phyloP scores from a whole-genome alignment of 1,139 yeast genomes.

The Saccharomyces uvarum region DNA sequence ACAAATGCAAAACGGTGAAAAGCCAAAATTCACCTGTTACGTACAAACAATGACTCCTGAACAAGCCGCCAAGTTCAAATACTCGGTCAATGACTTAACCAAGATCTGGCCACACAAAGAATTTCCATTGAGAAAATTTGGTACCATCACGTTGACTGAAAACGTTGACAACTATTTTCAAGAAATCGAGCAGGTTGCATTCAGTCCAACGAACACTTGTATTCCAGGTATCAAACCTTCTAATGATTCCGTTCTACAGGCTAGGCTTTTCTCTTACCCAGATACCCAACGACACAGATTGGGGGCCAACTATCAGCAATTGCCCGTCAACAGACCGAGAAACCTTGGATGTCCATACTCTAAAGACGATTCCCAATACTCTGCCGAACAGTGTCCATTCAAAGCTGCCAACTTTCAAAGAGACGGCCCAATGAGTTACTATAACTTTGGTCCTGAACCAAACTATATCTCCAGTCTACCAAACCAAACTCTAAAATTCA shows the following conservation, averaged over 20 bases:
- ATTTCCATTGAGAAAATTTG: slow-evolving; percentile 50
- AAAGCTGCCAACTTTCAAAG: slow-evolving; percentile 38
- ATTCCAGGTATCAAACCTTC: slow-evolving; percentile 81
- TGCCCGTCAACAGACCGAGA: slow-evolving; percentile 52
- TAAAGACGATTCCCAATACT: slow-evolving; percentile 9
- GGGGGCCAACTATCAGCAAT: slow-evolving; percentile 50
- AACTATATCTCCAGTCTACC: slow-evolving; percentile 31
- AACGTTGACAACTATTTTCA: slow-evolving; percentile 49
- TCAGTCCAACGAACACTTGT: slow-evolving; percentile 67
- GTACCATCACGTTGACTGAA: slow-evolving; percentile 44
- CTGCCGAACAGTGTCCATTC: slow-evolving; percentile 19
- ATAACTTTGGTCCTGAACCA: slow-evolving; percentile 32
- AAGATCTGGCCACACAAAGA: slow-evolving; percentile 52
- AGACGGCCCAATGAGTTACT: slow-evolving; percentile 33
- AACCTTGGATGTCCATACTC: slow-evolving; percentile 32
- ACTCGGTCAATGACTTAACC: slow-evolving; percentile 62
- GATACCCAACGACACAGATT: slow-evolving; percentile 66
- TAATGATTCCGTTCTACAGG: slow-evolving; percentile 81
- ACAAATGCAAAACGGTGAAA: slow-evolving; percentile 50
- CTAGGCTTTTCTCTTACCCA: slow-evolving; percentile 76
- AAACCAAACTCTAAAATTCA: slow-evolving; percentile 13
- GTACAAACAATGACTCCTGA: slow-evolving; percentile 68
- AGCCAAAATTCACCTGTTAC: slow-evolving; percentile 59
- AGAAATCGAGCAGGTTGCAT: slow-evolving; percentile 50
- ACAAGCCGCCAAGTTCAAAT: slow-evolving; percentile 53